These are phyloP conservation scores for Boletellus sp. DNA, from an alignment of 1,284 basidiomycete species.

Conservation along the genomic window DNA sequence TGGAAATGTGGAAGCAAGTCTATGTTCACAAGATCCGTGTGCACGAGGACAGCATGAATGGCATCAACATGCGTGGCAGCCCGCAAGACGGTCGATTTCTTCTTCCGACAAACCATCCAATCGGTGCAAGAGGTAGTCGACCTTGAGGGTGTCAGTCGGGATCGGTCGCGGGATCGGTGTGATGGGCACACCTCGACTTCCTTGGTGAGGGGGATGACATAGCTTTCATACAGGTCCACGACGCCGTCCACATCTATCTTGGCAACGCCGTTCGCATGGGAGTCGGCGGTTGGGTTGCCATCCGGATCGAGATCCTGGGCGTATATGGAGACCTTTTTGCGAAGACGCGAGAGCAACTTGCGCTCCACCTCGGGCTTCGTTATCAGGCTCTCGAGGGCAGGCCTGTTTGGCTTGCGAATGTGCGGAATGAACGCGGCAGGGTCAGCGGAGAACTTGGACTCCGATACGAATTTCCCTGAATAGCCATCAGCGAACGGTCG, in stretches of 20 bases:
- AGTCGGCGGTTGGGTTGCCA: slow-evolving; percentile 47
- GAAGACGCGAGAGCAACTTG: slow-evolving; percentile 80
- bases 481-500: slow-evolving; percentile 3
- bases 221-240: slow-evolving; percentile 88
- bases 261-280: slow-evolving; percentile 31
- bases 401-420: slow-evolving; percentile 75
- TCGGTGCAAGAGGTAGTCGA: slow-evolving; percentile 86
- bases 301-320: slow-evolving; percentile 85
- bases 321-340: slow-evolving; percentile 91
- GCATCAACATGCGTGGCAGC: slow-evolving; percentile 6
- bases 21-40: slow-evolving; percentile 5
- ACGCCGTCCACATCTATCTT: slow-evolving; percentile 95
- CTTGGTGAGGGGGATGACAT: slow-evolving; percentile 96
- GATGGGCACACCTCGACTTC: slow-evolving; percentile 84
- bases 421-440: slow-evolving; percentile 90
- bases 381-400: slow-evolving; percentile 80
- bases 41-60: slow-evolving; percentile 1
- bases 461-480: slow-evolving; percentile 96
- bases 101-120: slow-evolving; percentile 77
- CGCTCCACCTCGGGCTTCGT: slow-evolving; percentile 95
- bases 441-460: slow-evolving; percentile 87
- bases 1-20: slow-evolving; percentile 5
- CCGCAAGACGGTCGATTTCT: slow-evolving; percentile 68
- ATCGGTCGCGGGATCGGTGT: slow-evolving; percentile 1
- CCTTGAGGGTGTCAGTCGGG: slow-evolving; percentile 45